phyloP scores from a whole-genome alignment of 163 green algal species.

The Prototheca wickerhamii region DNA sequence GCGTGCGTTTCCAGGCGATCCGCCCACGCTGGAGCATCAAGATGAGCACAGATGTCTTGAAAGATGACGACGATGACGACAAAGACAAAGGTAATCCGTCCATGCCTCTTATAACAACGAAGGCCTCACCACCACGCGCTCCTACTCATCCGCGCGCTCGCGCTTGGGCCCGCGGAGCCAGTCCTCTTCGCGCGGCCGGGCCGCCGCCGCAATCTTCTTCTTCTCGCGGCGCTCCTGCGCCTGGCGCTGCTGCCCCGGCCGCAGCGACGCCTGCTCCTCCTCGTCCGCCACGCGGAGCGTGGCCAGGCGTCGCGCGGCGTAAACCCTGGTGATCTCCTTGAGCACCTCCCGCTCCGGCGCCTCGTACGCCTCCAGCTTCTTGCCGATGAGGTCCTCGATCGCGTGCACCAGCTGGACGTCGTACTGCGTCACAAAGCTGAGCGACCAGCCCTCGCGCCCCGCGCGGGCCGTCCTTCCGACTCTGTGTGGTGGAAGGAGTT shows the following conservation, averaged over 20 bases:
- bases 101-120: no score
- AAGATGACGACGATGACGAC: no score
- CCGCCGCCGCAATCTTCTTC: not conserved
- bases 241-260: not conserved
- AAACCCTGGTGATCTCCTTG: conserved; percentile 64
- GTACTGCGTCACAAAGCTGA: conserved; percentile 84
- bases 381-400: conserved; percentile 69
- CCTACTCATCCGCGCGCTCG: not conserved
- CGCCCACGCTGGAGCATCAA: no score
- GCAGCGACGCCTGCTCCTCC: conserved; percentile 8
- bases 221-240: not conserved
- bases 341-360: conserved; percentile 66
- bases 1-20: no score
- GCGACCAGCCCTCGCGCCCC: conserved; percentile 61
- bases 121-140: no score
- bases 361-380: conserved; percentile 51
- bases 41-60: no score
- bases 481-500: conserved; percentile 3
- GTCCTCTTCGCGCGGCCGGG: not conserved
- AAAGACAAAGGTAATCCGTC: no score
- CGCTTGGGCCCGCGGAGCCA: not conserved
- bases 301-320: conserved; percentile 13
- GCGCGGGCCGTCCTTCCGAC: conserved; percentile 78
- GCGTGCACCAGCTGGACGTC: conserved; percentile 72
- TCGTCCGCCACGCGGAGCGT: conserved; percentile 25